Percentiles rank a stretch among this genome's conserved stretches.
phyloP scores from a whole-genome alignment of 2,329 filamentous ascomycete genomes.

The Nigrospora osmanthi region DNA sequence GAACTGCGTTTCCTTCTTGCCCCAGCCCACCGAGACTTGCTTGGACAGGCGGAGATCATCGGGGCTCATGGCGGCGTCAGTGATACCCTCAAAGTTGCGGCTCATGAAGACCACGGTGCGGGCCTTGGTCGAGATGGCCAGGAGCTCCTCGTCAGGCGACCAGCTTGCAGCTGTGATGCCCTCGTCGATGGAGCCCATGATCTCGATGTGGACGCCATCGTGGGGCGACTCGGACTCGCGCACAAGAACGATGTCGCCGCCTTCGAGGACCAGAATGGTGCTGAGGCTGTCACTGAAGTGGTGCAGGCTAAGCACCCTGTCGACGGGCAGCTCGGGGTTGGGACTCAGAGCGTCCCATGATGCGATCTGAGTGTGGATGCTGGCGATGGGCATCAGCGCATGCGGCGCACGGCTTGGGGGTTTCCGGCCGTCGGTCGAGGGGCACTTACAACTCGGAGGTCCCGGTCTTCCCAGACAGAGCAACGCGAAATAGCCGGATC shows the following conservation, averaged over 20 bases:
- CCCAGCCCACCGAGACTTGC: constrained; percentile 96
- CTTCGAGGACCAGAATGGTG: constrained; percentile 76
- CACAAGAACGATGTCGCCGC: constrained; percentile 84
- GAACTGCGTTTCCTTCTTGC: constrained; percentile 97
- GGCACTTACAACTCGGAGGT: constrained; percentile 30
- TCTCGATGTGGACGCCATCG: constrained; percentile 78
- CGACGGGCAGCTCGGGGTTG: constrained; percentile 64
- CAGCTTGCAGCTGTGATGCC: constrained; percentile 85
- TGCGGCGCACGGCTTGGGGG: not conserved
- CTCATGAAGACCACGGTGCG: constrained; percentile 88
- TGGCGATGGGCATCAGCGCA: constrained; percentile 3
- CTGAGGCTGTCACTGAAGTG: constrained; percentile 75
- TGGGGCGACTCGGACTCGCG: constrained; percentile 53
- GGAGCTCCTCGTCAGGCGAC: constrained; percentile 91
- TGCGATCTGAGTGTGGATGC: constrained; percentile 43
- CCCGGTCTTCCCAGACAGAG: constrained; percentile 30
- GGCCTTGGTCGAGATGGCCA: constrained; percentile 74
- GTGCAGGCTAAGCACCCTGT: constrained; percentile 72
- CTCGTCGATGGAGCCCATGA: constrained; percentile 87
- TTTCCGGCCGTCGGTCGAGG: not conserved
- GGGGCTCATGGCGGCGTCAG: constrained; percentile 61
- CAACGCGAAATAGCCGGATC: constrained; percentile 62
- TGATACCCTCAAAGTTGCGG: constrained; percentile 75
- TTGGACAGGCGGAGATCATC: constrained; percentile 83
- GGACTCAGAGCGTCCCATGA: constrained; percentile 87